These are phyloP conservation scores for Clonostachys byssicola DNA, from an alignment of 2,329 filamentous ascomycete genomes.

Conservation along the genomic window DNA sequence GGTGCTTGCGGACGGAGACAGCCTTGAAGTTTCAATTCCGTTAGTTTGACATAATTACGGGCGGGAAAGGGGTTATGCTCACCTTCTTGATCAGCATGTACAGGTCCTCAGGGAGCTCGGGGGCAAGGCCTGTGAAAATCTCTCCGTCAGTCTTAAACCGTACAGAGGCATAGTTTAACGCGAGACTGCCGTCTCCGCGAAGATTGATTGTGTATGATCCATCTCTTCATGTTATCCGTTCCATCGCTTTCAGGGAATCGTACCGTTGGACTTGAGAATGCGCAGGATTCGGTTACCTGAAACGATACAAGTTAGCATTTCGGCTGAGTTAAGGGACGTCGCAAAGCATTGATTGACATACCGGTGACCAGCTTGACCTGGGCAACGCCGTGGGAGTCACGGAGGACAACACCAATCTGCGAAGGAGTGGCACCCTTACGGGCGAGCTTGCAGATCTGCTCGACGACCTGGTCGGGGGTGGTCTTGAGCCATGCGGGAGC, in stretches of 20 bases:
- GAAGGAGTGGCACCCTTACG: constrained; percentile 98
- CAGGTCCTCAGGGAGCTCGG: constrained; percentile 98
- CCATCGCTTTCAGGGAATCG: constrained; percentile 39
- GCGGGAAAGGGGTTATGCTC: constrained; percentile 17
- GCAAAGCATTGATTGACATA: constrained; percentile 41
- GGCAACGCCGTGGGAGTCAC: constrained; percentile 96
- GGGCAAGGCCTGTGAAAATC: constrained; percentile 89
- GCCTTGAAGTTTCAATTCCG: constrained; percentile 47
- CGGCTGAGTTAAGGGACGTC: not conserved
- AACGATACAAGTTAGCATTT: constrained; percentile 28
- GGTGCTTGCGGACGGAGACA: constrained; percentile 98
- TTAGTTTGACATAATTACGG: constrained; percentile 2
- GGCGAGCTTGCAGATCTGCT: constrained; percentile 98
- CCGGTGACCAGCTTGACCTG: constrained; percentile 97
- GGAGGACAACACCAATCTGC: constrained; percentile 97
- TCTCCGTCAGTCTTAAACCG: constrained; percentile 92
- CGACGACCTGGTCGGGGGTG: constrained; percentile 95
- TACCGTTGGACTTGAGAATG: constrained; percentile 98
- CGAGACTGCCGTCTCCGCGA: constrained; percentile 9
- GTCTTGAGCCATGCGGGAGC: constrained; percentile 97
- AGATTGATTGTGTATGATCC: constrained; percentile 9
- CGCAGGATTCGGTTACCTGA: constrained; percentile 99
- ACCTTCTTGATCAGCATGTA: constrained; percentile 99
- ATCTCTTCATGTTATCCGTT: constrained; percentile 14
- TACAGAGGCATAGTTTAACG: constrained; percentile 66